Evolutionary conservation across 345 rosid species (phyloP).

Genomic region (Aethionema arabicum): DNA sequence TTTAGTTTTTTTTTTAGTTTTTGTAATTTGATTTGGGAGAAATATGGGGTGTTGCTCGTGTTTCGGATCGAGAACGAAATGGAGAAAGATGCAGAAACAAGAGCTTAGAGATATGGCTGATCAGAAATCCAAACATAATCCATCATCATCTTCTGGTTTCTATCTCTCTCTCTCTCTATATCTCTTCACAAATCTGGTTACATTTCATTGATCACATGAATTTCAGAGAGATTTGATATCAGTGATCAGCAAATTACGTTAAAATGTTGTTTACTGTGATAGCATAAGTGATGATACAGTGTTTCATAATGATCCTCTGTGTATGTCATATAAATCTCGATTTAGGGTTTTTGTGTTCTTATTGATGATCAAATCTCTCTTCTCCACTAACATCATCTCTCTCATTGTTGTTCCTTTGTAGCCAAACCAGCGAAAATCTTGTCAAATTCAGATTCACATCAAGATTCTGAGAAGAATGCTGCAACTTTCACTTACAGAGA

Average conservation of each 20-base stretch:
- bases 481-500: slow-evolving; percentile 51
- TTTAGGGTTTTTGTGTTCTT: background rate
- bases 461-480: slow-evolving; percentile 15
- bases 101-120: background rate
- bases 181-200: background rate
- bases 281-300: slow-evolving; percentile 2
- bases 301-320: background rate
- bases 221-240: background rate
- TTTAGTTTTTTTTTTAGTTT: background rate
- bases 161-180: slow-evolving; percentile 12
- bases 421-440: slow-evolving; percentile 18
- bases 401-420: slow-evolving; percentile 13
- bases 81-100: background rate
- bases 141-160: background rate
- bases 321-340: background rate
- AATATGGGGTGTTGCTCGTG: slow-evolving; percentile 54
- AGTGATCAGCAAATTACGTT: background rate
- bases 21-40: background rate
- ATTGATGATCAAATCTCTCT: background rate
- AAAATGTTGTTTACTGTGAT: background rate
- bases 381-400: background rate
- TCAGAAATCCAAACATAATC: background rate
- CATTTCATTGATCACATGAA: background rate
- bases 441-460: slow-evolving; percentile 16
- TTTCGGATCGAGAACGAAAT: slow-evolving; percentile 39